Evolutionary conservation across 108 stramenopile species (phyloP).

Genomic region (Seminavis robusta): DNA sequence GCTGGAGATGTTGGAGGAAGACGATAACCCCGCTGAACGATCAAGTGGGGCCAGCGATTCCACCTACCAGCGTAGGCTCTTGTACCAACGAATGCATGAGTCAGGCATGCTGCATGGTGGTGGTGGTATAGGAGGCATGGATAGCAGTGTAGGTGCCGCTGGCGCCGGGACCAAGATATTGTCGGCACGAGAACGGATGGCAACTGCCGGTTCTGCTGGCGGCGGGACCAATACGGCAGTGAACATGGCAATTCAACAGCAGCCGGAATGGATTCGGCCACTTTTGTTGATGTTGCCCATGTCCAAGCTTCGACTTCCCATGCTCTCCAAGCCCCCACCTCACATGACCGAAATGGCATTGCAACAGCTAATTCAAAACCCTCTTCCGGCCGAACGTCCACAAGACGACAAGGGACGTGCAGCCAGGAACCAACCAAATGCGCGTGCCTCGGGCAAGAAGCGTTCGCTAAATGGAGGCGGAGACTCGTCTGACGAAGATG

Average conservation of each 20-base stretch:
- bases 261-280: slow-evolving; percentile 80
- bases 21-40: slow-evolving; percentile 36
- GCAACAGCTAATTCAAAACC: slow-evolving; percentile 50
- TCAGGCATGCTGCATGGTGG: no score
- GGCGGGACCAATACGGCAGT: slow-evolving; percentile 48
- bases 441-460: slow-evolving; percentile 20
- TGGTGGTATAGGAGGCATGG: slow-evolving; percentile 31
- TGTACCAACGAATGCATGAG: slow-evolving; percentile 36
- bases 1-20: no score
- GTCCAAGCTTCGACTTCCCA: slow-evolving; percentile 58
- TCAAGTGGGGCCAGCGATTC: slow-evolving; percentile 79
- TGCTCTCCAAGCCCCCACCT: slow-evolving; percentile 70
- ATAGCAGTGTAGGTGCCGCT: slow-evolving; percentile 11
- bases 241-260: slow-evolving; percentile 57
- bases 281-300: slow-evolving; percentile 66
- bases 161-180: slow-evolving; percentile 47
- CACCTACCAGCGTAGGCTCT: slow-evolving; percentile 57
- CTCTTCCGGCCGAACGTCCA: slow-evolving; percentile 67
- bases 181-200: slow-evolving; percentile 64
- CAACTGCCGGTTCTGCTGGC: slow-evolving; percentile 10
- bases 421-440: no score
- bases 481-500: slow-evolving; percentile 53
- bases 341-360: slow-evolving; percentile 80
- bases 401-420: no score
- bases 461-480: slow-evolving; percentile 33